Conservation (phyloP, 1,284 basidiomycete species). For the Tilletia caries region DNA sequence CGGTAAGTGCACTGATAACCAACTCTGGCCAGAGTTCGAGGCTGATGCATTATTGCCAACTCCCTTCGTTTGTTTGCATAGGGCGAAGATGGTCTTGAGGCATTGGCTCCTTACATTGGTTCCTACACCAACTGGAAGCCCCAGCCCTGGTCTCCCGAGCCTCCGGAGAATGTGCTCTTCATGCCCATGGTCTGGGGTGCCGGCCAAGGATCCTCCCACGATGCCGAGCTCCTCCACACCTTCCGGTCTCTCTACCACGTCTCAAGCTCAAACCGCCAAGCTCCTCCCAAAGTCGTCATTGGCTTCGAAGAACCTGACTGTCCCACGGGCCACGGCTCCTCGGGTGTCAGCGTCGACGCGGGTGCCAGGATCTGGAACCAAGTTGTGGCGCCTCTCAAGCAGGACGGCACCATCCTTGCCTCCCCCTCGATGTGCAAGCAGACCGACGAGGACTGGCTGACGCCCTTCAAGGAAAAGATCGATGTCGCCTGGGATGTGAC, state of each 20-base stretch:
- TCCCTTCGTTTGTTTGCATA: background rate
- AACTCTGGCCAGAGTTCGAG: background rate
- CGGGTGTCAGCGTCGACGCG: conserved; percentile 25
- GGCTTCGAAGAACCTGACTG: conserved; percentile 24
- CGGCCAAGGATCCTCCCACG: background rate
- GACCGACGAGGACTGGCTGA: conserved; percentile 13
- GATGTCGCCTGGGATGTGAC: background rate
- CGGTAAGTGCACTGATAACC: conserved; percentile 11
- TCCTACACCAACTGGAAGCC: conserved; percentile 13
- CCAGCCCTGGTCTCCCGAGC: background rate
- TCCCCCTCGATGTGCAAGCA: conserved; percentile 17
- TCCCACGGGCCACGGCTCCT: conserved; percentile 28
- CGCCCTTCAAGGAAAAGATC: conserved; percentile 12
- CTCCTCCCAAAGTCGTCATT: conserved; percentile 21
- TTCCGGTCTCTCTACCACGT: background rate
- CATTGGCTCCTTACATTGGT: background rate
- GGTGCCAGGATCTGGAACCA: conserved; percentile 38
- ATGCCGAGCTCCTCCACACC: conserved; percentile 1
- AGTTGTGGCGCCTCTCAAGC: conserved; percentile 30
- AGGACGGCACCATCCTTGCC: conserved; percentile 24
- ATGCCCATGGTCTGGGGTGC: conserved; percentile 2
- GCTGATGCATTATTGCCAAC: background rate
- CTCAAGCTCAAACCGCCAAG: background rate
- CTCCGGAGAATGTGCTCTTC: background rate
- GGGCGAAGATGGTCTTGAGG: background rate